A percentile compares a stretch with the other conserved stretches of the same genome.
phyloP scores from a whole-genome alignment of 106 monocot genomes.

The Apostasia ramifera region DNA sequence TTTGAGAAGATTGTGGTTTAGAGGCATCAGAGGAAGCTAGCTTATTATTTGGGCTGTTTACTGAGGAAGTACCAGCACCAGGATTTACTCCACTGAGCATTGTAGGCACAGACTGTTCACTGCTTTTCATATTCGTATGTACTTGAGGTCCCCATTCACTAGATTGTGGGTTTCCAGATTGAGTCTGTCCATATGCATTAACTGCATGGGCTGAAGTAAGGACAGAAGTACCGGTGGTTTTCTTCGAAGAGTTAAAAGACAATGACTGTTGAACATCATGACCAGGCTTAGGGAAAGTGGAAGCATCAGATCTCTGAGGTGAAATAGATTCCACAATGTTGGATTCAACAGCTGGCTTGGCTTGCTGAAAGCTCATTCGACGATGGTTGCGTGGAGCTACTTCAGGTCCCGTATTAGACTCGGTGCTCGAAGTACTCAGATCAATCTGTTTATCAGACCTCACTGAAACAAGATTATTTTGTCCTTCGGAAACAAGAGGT shows the following conservation, averaged over 20 bases:
- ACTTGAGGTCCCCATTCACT: neutral
- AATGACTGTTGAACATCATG: neutral
- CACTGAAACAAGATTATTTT: neutral
- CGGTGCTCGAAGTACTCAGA: conserved; percentile 3
- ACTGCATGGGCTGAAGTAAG: neutral
- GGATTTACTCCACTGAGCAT: neutral
- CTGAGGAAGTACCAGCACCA: neutral
- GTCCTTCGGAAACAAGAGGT: neutral
- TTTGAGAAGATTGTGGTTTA: conserved; percentile 13
- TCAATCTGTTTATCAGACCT: neutral
- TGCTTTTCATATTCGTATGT: neutral
- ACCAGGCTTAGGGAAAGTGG: conserved; percentile 2
- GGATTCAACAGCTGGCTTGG: conserved; percentile 1
- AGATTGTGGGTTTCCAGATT: neutral
- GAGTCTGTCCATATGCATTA: too few species aligned
- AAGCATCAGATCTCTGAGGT: conserved; percentile 13
- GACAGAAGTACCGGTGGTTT: neutral
- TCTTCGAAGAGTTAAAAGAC: neutral
- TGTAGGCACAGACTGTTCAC: neutral
- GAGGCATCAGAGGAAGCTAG: conserved; percentile 1
- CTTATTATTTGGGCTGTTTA: conserved; percentile 3
- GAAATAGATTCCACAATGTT: conserved; percentile 5
- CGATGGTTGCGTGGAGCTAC: neutral
- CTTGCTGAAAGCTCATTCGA: neutral
- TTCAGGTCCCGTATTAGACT: conserved; percentile 3